Evolutionary conservation across 2,329 filamentous ascomycete genomes (phyloP), one percentile per base, ranked within the genome.

Genomic region (Fusarium multiceps): DNA sequence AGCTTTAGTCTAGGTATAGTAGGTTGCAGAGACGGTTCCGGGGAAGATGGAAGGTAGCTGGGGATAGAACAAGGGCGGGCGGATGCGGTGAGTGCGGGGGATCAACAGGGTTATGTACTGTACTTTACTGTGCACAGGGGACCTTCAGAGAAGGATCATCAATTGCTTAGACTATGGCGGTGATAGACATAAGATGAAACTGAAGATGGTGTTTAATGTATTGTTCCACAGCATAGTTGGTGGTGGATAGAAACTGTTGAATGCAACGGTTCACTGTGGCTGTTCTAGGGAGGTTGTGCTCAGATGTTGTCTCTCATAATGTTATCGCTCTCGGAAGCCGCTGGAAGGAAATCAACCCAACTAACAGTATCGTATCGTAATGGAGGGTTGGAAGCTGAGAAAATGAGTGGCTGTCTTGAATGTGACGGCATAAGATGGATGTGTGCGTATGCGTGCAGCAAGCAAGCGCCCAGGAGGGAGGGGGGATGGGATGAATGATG

Each of bases 31-130:
- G 43, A 59, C 28, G 28, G 60, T 71, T 68, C 59, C 67, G 67
- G 58, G 55, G 64, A 60, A 62, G 55, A 28, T 37, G 59, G 57
- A 62, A 63, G 21, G 55, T 45, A 59, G 60, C 27, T n/a, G 43
- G 46, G 47, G 40, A 64, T 60, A 40, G 62, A 66, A 58, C 63
- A 61, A 70, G 59, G 53, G 41, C 50, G 23, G 62, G 58, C 59
- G 59, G 72, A 68, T 72, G 70, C 71, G 72, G 72, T 74, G 72
- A 68, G 70, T 74, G 72, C 70, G 72, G 71, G 72, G 70, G 65
- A 63, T 67, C 48, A 63, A 55, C 65, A 41, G n/a, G 43, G 32
- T 41, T 54, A 49, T 59, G 48, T 54, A 59, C 20, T 56, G 21
- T 51, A 27, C 18, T 23, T 27, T 8, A 41, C 32, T 40, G 60